Conservation (phyloP, 495 filamentous ascomycete species). For the Aspergillus taichungensis region DNA sequence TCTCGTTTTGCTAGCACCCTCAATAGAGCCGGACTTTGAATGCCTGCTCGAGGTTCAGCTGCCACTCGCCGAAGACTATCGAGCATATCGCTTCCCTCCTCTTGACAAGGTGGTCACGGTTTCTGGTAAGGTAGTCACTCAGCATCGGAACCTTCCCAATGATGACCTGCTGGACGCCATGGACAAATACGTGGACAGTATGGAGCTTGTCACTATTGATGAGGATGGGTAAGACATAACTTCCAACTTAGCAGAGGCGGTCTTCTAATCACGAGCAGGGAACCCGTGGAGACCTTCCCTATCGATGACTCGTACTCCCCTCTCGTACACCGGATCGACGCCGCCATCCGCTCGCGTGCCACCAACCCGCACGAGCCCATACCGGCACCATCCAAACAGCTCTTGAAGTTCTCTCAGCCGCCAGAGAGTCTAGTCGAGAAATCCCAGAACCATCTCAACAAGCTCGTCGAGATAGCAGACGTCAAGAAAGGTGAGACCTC, state of each 20-base stretch:
- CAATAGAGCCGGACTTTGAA: constrained; percentile 74
- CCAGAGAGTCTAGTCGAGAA: constrained; percentile 55
- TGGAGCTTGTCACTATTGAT: constrained; percentile 69
- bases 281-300: constrained; percentile 59
- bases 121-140: constrained; percentile 71
- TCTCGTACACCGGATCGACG: constrained; percentile 79
- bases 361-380: constrained; percentile 62
- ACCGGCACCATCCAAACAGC: constrained; percentile 53
- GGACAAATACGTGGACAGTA: constrained; percentile 84
- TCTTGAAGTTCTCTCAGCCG: constrained; percentile 68
- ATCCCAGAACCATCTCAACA: constrained; percentile 45
- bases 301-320: constrained; percentile 87
- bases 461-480: constrained; percentile 58
- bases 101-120: constrained; percentile 82
- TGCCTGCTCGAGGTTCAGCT: constrained; percentile 85
- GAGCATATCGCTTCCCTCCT: constrained; percentile 82
- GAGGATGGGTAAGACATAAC: constrained; percentile 56
- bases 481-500: constrained; percentile 68
- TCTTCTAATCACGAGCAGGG: constrained; percentile 29
- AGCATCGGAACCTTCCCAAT: constrained; percentile 83
- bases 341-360: constrained; percentile 75
- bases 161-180: constrained; percentile 66
- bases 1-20: constrained; percentile 74
- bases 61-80: constrained; percentile 89
- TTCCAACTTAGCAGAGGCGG: neutral